Percentiles rank a stretch among this genome's conserved stretches.
These are phyloP conservation scores for Candida stauntonica DNA, from an alignment of 805 yeast genomes.

Conservation along the genomic window DNA sequence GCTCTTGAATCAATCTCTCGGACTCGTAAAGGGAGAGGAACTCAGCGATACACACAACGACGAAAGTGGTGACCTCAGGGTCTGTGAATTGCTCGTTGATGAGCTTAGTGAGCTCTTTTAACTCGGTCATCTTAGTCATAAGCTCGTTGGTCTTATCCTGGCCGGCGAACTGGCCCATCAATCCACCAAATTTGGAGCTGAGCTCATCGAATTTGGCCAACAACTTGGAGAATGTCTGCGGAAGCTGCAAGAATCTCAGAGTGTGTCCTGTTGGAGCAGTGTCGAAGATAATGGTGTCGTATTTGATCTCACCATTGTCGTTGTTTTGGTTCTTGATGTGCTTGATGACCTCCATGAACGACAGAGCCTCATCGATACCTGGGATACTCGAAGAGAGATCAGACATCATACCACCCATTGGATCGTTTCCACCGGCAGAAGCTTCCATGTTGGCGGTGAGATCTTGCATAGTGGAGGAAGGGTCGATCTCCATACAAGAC, in stretches of 20 bases:
- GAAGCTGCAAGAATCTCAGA: conserved; percentile 88
- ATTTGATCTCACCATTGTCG: conserved; percentile 39
- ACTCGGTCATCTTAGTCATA: conserved; percentile 71
- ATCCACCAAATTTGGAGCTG: conserved; percentile 84
- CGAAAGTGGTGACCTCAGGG: conserved; percentile 92
- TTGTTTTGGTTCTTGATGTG: conserved; percentile 78
- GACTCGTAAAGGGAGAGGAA: conserved; percentile 94
- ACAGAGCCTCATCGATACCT: conserved; percentile 96
- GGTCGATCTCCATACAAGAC: conserved; percentile 98
- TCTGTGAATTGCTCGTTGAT: conserved; percentile 93
- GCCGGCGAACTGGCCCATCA: conserved; percentile 73
- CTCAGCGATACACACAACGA: conserved; percentile 97
- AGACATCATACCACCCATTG: conserved; percentile 71
- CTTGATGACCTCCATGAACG: conserved; percentile 96
- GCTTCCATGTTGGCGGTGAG: conserved; percentile 49
- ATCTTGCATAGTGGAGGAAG: conserved; percentile 89
- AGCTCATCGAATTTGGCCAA: conserved; percentile 84
- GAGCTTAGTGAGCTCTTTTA: conserved; percentile 75
- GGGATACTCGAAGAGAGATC: conserved; percentile 95
- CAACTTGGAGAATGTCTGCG: conserved; percentile 84
- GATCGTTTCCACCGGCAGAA: conserved; percentile 41
- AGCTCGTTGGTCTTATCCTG: conserved; percentile 52
- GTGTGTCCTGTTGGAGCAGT: conserved; percentile 99
- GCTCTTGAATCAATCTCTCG: conserved; percentile 95
- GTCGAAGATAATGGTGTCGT: conserved; percentile 90